These are phyloP conservation scores for Globisporangium abappressorium DNA, from an alignment of 352 stramenopile species.

Conservation along the genomic window DNA sequence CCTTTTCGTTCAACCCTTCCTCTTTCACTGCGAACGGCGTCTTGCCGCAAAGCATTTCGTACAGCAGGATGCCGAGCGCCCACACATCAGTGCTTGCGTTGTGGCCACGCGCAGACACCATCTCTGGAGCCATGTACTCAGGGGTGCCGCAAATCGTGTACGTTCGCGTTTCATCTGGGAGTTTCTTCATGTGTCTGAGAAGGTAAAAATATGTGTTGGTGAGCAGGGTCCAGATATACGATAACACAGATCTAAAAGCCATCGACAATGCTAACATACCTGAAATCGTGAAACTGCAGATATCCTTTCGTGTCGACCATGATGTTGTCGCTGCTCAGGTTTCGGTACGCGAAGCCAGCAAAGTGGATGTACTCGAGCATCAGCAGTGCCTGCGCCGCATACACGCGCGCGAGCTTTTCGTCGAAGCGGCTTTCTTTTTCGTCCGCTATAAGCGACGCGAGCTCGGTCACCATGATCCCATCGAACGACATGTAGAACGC, in stretches of 20 bases:
- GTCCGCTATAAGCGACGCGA: constrained; percentile 57
- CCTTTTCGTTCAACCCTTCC: constrained; percentile 70
- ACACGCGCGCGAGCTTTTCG: constrained; percentile 51
- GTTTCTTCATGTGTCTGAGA: constrained; percentile 73
- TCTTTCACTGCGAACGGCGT: constrained; percentile 82
- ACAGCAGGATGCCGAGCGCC: constrained; percentile 83
- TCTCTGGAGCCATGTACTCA: constrained; percentile 89
- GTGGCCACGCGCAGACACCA: constrained; percentile 82
- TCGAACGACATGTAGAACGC: constrained; percentile 83
- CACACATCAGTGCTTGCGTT: constrained; percentile 80
- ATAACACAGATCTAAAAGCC: neutral
- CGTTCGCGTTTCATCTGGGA: constrained; percentile 71
- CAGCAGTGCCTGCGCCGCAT: constrained; percentile 68
- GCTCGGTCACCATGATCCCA: constrained; percentile 60
- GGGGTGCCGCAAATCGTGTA: constrained; percentile 88
- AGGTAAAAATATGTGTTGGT: neutral
- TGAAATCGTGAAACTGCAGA: constrained; percentile 84
- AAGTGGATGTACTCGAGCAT: constrained; percentile 87
- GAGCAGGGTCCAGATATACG: too few relatives aligned
- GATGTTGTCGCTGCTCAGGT: constrained; percentile 84
- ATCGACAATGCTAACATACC: constrained; percentile 19
- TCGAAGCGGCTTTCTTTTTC: constrained; percentile 53
- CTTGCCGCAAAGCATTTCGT: constrained; percentile 82
- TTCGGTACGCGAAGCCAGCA: constrained; percentile 74
- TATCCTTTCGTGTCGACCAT: constrained; percentile 80